These are phyloP conservation scores for Mycena olivaceomarginata DNA, from an alignment of 768 basidiomycete genomes.

Conservation along the genomic window DNA sequence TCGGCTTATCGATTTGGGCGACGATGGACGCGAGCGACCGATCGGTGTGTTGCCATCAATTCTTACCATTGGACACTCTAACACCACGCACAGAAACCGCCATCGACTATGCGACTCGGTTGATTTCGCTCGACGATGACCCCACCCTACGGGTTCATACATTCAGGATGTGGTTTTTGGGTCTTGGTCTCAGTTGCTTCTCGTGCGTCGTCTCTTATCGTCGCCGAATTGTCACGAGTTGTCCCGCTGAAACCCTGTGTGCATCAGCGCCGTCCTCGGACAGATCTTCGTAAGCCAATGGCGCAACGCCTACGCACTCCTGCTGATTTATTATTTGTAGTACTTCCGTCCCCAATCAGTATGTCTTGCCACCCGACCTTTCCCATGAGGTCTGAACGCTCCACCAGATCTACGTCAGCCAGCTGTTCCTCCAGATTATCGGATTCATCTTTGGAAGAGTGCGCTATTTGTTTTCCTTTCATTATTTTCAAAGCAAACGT, in stretches of 20 bases:
- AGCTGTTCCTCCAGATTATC: conserved; percentile 65
- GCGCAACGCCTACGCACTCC: neutral
- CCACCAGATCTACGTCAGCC: conserved; percentile 57
- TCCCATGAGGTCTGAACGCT: neutral
- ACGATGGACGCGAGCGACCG: conserved; percentile 61
- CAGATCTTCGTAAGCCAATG: conserved; percentile 58
- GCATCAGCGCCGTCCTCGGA: conserved; percentile 56
- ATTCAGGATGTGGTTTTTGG: conserved; percentile 67
- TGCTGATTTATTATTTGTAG: conserved; percentile 51
- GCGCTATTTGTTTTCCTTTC: neutral
- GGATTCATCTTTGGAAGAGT: conserved; percentile 66
- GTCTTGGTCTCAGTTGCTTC: conserved; percentile 66
- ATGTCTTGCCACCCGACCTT: neutral
- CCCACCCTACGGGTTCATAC: conserved; percentile 60
- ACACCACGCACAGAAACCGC: conserved; percentile 49
- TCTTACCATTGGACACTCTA: neutral
- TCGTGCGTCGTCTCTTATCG: conserved; percentile 34
- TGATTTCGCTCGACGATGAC: conserved; percentile 65
- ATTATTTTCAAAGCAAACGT: neutral
- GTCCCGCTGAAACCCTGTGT: neutral
- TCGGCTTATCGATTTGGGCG: conserved; percentile 58
- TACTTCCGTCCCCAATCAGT: conserved; percentile 65
- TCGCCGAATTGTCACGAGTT: neutral
- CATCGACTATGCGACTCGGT: conserved; percentile 59
- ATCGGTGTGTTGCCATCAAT: conserved; percentile 49